Conservation (phyloP, 2,329 filamentous ascomycete species). For the Sporothrix brasiliensis region DNA sequence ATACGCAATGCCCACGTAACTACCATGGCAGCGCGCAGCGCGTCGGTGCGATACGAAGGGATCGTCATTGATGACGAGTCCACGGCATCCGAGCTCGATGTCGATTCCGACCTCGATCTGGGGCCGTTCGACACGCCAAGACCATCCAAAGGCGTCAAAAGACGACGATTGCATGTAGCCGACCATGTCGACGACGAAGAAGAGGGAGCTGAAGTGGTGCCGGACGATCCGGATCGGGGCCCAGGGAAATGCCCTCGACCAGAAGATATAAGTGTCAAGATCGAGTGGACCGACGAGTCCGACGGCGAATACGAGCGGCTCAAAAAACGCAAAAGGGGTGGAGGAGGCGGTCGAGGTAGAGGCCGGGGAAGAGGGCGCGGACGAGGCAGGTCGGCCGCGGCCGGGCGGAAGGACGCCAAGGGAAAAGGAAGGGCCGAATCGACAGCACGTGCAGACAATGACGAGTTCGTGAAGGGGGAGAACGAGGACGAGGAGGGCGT, state of each 20-base stretch:
- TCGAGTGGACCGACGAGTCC: slow-evolving; percentile 60
- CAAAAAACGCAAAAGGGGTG: slow-evolving; percentile 63
- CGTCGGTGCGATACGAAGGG: background rate
- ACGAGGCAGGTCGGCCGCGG: slow-evolving; percentile 38
- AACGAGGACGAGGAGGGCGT: slow-evolving; percentile 41
- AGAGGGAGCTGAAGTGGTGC: background rate
- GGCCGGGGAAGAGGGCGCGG: slow-evolving; percentile 37
- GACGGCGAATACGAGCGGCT: slow-evolving; percentile 65
- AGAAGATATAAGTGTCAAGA: slow-evolving; percentile 47
- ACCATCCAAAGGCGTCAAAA: slow-evolving; percentile 28
- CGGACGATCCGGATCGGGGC: slow-evolving; percentile 21
- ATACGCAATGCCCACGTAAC: background rate
- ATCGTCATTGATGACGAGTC: slow-evolving; percentile 30
- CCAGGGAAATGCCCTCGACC: background rate
- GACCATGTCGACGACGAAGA: slow-evolving; percentile 35
- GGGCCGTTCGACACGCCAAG: slow-evolving; percentile 25
- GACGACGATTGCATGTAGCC: slow-evolving; percentile 40
- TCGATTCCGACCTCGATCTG: background rate
- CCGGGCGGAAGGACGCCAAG: slow-evolving; percentile 46
- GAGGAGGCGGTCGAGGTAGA: slow-evolving; percentile 39
- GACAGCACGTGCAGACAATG: background rate
- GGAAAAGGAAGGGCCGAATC: slow-evolving; percentile 47
- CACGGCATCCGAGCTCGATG: slow-evolving; percentile 28
- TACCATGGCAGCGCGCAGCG: slow-evolving; percentile 32
- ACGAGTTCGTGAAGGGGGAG: slow-evolving; percentile 33